A percentile compares a stretch with the other conserved stretches of the same genome.
These are phyloP conservation scores for Hordeum pubiflorum DNA, from an alignment of 202 grass and related monocot genomes.

Conservation along the genomic window DNA sequence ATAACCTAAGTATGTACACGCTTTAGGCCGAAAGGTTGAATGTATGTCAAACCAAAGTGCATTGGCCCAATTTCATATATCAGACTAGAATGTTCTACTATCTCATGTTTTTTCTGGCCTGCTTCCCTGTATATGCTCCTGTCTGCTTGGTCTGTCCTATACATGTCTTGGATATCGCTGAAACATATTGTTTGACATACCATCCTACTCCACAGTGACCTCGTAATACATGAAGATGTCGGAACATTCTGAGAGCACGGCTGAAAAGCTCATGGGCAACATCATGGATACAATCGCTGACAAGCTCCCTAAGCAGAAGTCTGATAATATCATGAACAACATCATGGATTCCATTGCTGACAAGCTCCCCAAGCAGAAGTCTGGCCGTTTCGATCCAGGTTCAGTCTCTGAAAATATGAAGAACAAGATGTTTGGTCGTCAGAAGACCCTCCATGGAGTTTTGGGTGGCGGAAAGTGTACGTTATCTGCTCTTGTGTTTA, in stretches of 20 bases:
- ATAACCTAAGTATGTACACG: background rate
- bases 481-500: slow-evolving; percentile 1
- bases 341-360: slow-evolving; percentile 66
- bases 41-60: background rate
- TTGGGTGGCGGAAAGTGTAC: slow-evolving; percentile 81
- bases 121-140: background rate
- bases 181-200: background rate
- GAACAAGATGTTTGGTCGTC: slow-evolving; percentile 66
- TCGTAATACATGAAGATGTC: slow-evolving; percentile 30
- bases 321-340: slow-evolving; percentile 59
- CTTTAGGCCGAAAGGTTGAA: background rate
- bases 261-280: slow-evolving; percentile 60
- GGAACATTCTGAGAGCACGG: slow-evolving; percentile 44
- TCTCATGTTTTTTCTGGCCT: background rate
- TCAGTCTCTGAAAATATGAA: slow-evolving; percentile 43
- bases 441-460: slow-evolving; percentile 56
- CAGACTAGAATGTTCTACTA: background rate
- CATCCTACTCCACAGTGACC: background rate
- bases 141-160: background rate
- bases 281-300: slow-evolving; percentile 67
- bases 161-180: background rate
- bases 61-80: background rate
- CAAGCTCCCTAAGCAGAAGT: slow-evolving; percentile 66
- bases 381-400: slow-evolving; percentile 46
- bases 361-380: slow-evolving; percentile 64